Conservation (phyloP, 2,329 filamentous ascomycete genomes). For the Lachnellula occidentalis region DNA sequence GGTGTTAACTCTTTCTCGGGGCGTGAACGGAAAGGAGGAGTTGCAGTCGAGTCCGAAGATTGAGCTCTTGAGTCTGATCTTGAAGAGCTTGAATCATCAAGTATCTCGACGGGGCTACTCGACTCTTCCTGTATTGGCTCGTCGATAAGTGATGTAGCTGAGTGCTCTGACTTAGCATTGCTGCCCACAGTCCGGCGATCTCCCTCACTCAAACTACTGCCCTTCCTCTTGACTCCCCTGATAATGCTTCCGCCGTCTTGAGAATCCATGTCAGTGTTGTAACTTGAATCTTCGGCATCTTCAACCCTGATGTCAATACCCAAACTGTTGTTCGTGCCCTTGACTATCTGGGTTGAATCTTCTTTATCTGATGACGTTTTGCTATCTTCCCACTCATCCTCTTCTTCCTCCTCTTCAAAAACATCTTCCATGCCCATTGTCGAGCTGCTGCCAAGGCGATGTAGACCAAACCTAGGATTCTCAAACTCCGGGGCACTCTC, state of each 20-base stretch:
- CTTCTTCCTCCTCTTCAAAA: conserved; percentile 75
- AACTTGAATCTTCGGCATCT: conserved; percentile 36
- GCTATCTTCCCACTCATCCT: conserved; percentile 40
- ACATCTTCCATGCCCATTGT: conserved; percentile 87
- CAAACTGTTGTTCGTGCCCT: conserved; percentile 31
- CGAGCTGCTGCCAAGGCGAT: conserved; percentile 59
- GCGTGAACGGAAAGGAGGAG: conserved; percentile 26
- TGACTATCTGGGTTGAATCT: conserved; percentile 30
- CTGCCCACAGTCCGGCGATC: conserved; percentile 32
- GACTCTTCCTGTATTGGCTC: conserved; percentile 46
- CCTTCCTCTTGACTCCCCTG: conserved; percentile 37
- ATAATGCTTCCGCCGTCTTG: conserved; percentile 25
- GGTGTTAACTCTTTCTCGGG: conserved; percentile 40
- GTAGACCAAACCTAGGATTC: conserved; percentile 53
- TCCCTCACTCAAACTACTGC: conserved; percentile 42
- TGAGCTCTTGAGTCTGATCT: conserved; percentile 29
- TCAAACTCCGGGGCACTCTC: conserved; percentile 82
- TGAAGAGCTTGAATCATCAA: conserved; percentile 34
- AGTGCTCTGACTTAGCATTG: conserved; percentile 42
- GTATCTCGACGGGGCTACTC: conserved; percentile 34
- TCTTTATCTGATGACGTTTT: conserved; percentile 31
- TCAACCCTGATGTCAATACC: conserved; percentile 42
- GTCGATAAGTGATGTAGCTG: conserved; percentile 46
- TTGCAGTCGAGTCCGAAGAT: conserved; percentile 32
- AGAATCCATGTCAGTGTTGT: conserved; percentile 33